phyloP scores from a whole-genome alignment of 164 flowering plant genomes.

The Stephania japonica region DNA sequence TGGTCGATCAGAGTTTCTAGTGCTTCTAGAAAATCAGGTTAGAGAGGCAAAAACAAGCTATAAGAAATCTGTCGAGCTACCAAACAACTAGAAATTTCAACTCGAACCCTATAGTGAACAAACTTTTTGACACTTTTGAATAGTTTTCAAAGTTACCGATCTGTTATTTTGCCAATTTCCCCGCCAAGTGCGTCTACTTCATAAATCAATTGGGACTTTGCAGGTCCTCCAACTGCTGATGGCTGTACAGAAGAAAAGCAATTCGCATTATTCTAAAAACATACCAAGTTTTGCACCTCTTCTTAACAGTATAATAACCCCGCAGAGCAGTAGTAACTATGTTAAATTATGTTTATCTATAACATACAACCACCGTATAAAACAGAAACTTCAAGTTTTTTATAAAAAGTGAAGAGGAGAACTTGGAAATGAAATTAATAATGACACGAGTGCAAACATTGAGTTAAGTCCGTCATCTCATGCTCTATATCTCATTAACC shows the following conservation, averaged over 20 bases:
- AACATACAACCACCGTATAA: background rate
- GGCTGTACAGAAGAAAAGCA: conserved; percentile 47
- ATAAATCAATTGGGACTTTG: conserved; percentile 94
- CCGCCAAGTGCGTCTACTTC: conserved; percentile 99
- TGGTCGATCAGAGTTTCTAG: background rate
- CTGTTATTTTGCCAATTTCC: conserved; percentile 93
- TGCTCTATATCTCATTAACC: too few relatives aligned
- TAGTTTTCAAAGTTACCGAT: conserved; percentile 42
- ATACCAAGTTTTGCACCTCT: background rate
- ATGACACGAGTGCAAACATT: too few relatives aligned
- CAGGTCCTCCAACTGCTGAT: conserved; percentile 98
- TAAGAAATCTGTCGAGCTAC: background rate
- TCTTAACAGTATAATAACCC: background rate
- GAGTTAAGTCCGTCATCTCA: too few relatives aligned
- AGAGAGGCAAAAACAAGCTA: background rate
- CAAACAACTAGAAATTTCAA: background rate
- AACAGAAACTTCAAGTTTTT: background rate
- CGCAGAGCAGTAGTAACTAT: background rate
- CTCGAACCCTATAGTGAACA: background rate
- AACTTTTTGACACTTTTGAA: background rate
- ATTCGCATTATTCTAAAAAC: background rate
- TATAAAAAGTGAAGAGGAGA: too few relatives aligned
- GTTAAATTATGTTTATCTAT: background rate
- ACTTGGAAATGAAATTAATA: background rate
- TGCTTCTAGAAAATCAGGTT: background rate